phyloP scores from a whole-genome alignment of 306 rosid genomes.

The Lathyrus aphaca region DNA sequence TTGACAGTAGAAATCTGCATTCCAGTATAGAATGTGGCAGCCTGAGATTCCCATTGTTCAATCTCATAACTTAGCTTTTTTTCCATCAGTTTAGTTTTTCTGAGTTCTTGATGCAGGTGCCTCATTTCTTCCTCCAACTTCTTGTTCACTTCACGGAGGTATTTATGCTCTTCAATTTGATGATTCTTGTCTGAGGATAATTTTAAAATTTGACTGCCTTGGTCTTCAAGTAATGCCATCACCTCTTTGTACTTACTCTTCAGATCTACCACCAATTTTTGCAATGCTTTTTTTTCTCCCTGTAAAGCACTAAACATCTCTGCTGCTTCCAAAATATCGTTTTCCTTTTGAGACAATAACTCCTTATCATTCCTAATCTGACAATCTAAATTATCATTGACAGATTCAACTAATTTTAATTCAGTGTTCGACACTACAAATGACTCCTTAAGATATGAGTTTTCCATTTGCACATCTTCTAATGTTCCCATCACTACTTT shows the following conservation, averaged over 20 bases:
- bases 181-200: conserved; percentile 53
- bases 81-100: conserved; percentile 47
- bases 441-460: conserved; percentile 61
- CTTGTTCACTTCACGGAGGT: conserved; percentile 54
- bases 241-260: conserved; percentile 54
- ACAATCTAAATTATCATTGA: conserved; percentile 54
- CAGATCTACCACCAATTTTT: conserved; percentile 53
- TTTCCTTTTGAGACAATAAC: conserved; percentile 57
- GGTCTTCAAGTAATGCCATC: conserved; percentile 50
- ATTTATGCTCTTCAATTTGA: conserved; percentile 48
- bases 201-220: conserved; percentile 53
- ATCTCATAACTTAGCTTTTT: conserved; percentile 56
- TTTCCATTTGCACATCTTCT: conserved; percentile 55
- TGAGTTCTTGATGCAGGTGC: conserved; percentile 50
- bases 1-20: conserved; percentile 60
- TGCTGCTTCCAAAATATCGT: conserved; percentile 57
- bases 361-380: conserved; percentile 59
- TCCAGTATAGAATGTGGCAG: conserved; percentile 53
- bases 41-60: conserved; percentile 63
- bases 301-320: conserved; percentile 43
- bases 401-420: conserved; percentile 48
- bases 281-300: conserved; percentile 64
- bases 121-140: conserved; percentile 57
- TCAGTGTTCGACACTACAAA: conserved; percentile 57
- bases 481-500: conserved; percentile 52